A percentile compares a stretch with the other conserved stretches of the same genome.
Evolutionary conservation across 202 grass and related monocot genomes (phyloP).

Genomic region (Elaeis oleifera): DNA sequence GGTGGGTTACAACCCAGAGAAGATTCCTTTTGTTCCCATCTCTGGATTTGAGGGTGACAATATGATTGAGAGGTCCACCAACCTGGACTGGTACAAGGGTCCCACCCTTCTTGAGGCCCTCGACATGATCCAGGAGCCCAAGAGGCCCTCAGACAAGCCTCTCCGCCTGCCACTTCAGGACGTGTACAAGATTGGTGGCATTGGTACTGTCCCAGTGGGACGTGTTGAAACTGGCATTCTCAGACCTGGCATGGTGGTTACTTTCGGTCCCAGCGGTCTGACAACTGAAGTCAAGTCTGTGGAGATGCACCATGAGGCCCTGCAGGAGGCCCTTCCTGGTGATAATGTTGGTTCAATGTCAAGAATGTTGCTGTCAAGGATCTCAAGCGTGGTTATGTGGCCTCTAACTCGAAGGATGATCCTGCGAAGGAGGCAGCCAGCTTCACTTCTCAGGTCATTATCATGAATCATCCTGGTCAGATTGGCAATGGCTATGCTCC

Average conservation of each 20-base stretch:
- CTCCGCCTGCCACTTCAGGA: conserved; percentile 20
- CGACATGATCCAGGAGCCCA: conserved; percentile 17
- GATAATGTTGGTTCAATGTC: conserved; percentile 20
- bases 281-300: conserved; percentile 24
- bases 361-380: conserved; percentile 25
- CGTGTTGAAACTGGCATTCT: conserved; percentile 19
- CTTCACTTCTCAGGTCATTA: conserved; percentile 22
- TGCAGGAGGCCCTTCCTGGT: conserved; percentile 14
- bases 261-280: conserved; percentile 15
- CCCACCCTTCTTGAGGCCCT: conserved; percentile 14
- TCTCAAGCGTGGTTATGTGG: conserved; percentile 10
- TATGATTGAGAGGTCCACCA: conserved; percentile 19
- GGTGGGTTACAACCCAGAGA: conserved; percentile 23
- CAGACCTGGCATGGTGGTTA: conserved; percentile 19
- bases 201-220: conserved; percentile 11
- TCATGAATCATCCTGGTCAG: conserved; percentile 26
- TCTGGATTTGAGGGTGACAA: conserved; percentile 18
- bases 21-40: conserved; percentile 21
- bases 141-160: conserved; percentile 12
- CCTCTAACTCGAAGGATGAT: conserved; percentile 21
- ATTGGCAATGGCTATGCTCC: conserved; percentile 21
- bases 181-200: conserved; percentile 23
- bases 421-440: conserved; percentile 16
- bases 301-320: conserved; percentile 23
- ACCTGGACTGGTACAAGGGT: conserved; percentile 24